Percentiles rank a stretch among this genome's conserved stretches.
phyloP scores from a whole-genome alignment of 2,329 filamentous ascomycete genomes.

The Daldinia sp. region DNA sequence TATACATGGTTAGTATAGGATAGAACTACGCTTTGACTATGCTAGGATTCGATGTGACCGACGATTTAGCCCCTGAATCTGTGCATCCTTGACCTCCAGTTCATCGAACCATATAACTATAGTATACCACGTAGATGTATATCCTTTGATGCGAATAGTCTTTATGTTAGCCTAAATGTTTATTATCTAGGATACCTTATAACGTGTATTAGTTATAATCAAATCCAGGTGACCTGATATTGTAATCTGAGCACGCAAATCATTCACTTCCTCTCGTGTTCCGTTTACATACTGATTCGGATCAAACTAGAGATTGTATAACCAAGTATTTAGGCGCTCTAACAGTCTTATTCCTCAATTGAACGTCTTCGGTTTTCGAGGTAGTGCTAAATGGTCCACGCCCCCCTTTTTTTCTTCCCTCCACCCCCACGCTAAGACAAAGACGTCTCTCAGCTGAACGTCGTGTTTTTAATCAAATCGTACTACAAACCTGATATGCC shows the following conservation, averaged over 20 bases:
- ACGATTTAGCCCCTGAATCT: background rate
- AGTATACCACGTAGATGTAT: background rate
- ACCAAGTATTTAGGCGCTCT: background rate
- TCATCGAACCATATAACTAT: background rate
- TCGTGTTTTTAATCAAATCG: slow-evolving; percentile 7
- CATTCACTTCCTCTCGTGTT: background rate
- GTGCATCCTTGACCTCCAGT: background rate
- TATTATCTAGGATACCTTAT: background rate
- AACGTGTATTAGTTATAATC: background rate
- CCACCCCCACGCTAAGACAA: slow-evolving; percentile 27
- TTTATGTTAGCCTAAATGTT: too few species aligned
- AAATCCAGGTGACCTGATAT: background rate
- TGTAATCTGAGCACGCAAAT: too few species aligned
- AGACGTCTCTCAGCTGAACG: slow-evolving; percentile 11
- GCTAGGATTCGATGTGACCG: background rate
- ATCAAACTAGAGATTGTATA: background rate
- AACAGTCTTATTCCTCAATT: background rate
- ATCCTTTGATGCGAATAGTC: background rate
- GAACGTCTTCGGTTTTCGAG: background rate
- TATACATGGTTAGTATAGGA: background rate
- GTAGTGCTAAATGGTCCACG: background rate
- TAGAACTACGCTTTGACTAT: background rate
- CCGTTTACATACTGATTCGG: background rate
- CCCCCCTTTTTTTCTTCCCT: slow-evolving; percentile 17
- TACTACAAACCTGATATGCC: slow-evolving; percentile 15